Base-by-base conservation (phyloP, 148 eudicot genomes). In the Gaultheria prostrata region DNA sequence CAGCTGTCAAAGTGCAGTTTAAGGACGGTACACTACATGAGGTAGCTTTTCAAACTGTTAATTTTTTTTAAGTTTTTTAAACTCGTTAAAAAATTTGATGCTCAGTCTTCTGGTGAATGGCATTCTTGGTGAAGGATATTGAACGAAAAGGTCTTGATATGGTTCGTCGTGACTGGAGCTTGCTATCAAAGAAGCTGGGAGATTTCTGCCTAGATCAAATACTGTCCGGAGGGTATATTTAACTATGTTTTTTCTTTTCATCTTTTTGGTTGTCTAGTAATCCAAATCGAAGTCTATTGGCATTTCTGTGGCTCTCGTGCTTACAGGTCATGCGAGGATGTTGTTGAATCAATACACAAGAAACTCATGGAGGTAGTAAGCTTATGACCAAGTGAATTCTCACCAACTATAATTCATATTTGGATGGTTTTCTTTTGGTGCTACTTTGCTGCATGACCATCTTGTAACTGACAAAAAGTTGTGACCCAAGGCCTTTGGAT, bases 101-200 rank as follows among this genome's bases (percentile, higher is more conserved):
- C 39, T 54, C 48, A 32, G 48, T 77, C 9, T 4, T 20, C 1
- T 26, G 63, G 63, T 79, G 50, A 57, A 74, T 61, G 33, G 28
- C 67, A 86, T 84, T 83, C 76, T 77, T 65, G 80, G 46, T 82
- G 54, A 84, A 97, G 99, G 92, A 87, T 82, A 95, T 92, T 87
- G 99, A 97, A 88, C 91, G 95, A 45, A 97, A 97, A 89, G 99
- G 99, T 85, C 98, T 97, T 85, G 99, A 97, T 84, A 97, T 97
- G 93, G 99, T 97, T 72, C 98, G 99, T 18, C 98, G 99, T 87
- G 99, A 97, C 87, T 97, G 99, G 99, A 97, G 99, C 67, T 88
- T 97, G 88, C 85, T 97, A 85, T 90, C 99, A 65, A 97, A 95
- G 91, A 97, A 97, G 83, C 67, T 93, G 71, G 99, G 99, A 71